Conservation (phyloP, 345 rosid species). For the Melaleuca alternifolia region DNA sequence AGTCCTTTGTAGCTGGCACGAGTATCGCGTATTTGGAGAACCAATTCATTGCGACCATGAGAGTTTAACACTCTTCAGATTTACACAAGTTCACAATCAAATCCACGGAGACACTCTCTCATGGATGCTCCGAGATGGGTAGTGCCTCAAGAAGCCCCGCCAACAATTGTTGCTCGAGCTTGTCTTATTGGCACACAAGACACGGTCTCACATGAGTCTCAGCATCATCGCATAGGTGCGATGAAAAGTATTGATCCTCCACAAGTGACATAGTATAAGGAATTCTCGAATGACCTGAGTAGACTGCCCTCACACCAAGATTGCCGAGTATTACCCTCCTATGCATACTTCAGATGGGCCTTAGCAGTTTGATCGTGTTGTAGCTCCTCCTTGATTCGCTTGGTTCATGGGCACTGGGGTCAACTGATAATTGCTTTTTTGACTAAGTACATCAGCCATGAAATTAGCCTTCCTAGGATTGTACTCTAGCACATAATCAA, state of each 20-base stretch:
- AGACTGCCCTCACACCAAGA: not conserved
- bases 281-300: not conserved
- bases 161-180: not conserved
- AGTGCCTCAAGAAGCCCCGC: not conserved
- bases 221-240: not conserved
- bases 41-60: not conserved
- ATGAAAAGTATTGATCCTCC: not conserved
- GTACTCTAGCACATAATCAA: not conserved
- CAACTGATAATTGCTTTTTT: not conserved
- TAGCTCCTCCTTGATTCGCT: not conserved
- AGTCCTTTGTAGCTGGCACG: not conserved
- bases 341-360: not conserved
- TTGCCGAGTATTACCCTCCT: not conserved
- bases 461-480: not conserved
- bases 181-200: slow-evolving; percentile 1
- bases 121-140: not conserved
- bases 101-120: not conserved
- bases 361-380: not conserved
- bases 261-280: not conserved
- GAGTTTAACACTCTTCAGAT: not conserved
- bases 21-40: not conserved
- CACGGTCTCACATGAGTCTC: not conserved
- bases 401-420: not conserved
- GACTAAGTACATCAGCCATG: not conserved
- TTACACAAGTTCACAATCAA: not conserved